Conservation (phyloP, 1,284 basidiomycete genomes). For the Inonotus obliquus region DNA sequence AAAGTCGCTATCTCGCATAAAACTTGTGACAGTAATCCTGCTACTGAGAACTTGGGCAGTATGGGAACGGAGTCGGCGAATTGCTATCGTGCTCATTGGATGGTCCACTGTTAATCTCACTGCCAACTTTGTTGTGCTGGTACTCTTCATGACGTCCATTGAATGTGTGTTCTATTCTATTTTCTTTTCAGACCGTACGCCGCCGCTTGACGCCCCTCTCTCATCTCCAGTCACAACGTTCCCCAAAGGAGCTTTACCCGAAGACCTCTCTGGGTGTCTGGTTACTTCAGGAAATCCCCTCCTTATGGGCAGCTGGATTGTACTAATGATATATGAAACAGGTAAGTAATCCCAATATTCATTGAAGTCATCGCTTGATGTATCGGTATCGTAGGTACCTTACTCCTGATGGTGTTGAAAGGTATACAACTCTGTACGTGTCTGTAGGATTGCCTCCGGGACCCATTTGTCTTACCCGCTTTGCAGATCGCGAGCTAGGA, state of each 20-base stretch:
- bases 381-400: too few species aligned
- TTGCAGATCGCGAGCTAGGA: neutral
- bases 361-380: too few species aligned
- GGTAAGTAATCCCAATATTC: too few species aligned
- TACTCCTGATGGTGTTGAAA: neutral
- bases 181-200: too few species aligned
- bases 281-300: neutral
- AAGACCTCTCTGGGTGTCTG: neutral
- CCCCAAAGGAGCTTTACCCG: neutral
- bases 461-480: neutral
- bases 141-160: neutral
- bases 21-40: neutral
- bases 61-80: neutral
- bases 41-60: conserved; percentile 1
- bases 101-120: neutral
- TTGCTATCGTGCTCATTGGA: neutral
- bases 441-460: too few species aligned
- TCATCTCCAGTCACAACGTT: neutral
- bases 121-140: neutral
- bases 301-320: neutral
- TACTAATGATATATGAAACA: conserved; percentile 9
- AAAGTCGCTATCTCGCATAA: neutral
- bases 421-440: neutral
- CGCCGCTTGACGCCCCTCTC: neutral
- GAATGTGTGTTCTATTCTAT: neutral